Percentiles rank a stretch among this genome's conserved stretches.
These are phyloP conservation scores for Coemansia sp. DNA, from an alignment of 192 early-diverging fungal species.

Conservation along the genomic window DNA sequence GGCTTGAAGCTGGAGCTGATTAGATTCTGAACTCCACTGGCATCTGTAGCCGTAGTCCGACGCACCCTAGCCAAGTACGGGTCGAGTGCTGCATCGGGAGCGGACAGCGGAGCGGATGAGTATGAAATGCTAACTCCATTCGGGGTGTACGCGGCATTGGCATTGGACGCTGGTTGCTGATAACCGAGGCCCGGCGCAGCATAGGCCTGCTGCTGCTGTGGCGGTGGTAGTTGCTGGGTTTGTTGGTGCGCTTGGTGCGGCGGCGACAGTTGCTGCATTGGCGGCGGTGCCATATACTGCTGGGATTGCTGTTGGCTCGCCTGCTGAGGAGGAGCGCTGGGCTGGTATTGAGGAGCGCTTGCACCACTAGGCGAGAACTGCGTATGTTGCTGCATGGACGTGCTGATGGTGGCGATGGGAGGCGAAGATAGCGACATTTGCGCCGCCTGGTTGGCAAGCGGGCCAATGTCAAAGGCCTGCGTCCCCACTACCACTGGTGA, in stretches of 20 bases:
- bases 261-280: slow-evolving; percentile 11
- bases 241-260: slow-evolving; percentile 15
- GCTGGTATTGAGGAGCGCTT: slow-evolving; percentile 31
- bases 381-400: slow-evolving; percentile 24
- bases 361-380: slow-evolving; percentile 16
- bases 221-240: slow-evolving; percentile 13
- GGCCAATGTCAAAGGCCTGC: slow-evolving; percentile 38
- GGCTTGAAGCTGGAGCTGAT: slow-evolving; percentile 29
- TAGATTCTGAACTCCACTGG: slow-evolving; percentile 12
- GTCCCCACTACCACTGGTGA: slow-evolving; percentile 18
- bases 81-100: slow-evolving; percentile 17
- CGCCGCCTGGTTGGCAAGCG: slow-evolving; percentile 41
- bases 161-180: not conserved
- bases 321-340: slow-evolving; percentile 35
- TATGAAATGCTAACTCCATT: slow-evolving; percentile 4
- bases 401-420: not conserved
- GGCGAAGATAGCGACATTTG: slow-evolving; percentile 40
- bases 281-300: slow-evolving; percentile 1
- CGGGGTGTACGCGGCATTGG: slow-evolving; percentile 1
- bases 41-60: slow-evolving; percentile 21
- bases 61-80: slow-evolving; percentile 36
- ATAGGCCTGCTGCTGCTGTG: slow-evolving; percentile 12
- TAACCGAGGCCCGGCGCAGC: not conserved
- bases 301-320: slow-evolving; percentile 10
- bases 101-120: not conserved